Conservation (phyloP, 2,329 filamentous ascomycete genomes). For the Bipolaris gigantea region DNA sequence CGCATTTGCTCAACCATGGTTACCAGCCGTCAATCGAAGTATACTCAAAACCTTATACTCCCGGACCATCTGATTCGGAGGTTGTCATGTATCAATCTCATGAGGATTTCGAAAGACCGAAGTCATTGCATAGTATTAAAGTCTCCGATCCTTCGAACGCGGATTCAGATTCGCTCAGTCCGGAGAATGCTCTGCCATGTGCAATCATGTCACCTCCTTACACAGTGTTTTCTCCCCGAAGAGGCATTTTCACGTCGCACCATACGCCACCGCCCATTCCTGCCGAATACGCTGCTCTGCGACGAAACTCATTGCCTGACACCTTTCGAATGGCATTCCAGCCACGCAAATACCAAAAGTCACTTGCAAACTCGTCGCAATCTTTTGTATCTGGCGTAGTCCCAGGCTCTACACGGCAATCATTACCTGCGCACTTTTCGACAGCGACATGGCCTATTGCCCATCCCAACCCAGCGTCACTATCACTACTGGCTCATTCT, state of each 20-base stretch:
- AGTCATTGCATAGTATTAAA: no score
- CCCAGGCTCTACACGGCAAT: slow-evolving; percentile 28
- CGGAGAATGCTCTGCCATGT: background rate
- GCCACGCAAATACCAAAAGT: slow-evolving; percentile 15
- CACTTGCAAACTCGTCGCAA: slow-evolving; percentile 23
- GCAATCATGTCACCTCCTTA: background rate
- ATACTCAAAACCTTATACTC: slow-evolving; percentile 16
- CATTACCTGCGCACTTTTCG: slow-evolving; percentile 32
- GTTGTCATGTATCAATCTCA: no score
- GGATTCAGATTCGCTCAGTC: no score
- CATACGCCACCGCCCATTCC: slow-evolving; percentile 35
- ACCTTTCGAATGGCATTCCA: slow-evolving; percentile 16
- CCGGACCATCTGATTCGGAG: slow-evolving; percentile 17
- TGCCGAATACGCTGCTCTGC: slow-evolving; percentile 20
- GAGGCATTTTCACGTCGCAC: slow-evolving; percentile 34
- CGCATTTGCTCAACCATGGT: slow-evolving; percentile 35
- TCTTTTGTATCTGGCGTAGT: slow-evolving; percentile 20
- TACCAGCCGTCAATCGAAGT: slow-evolving; percentile 17
- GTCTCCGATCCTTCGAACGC: background rate
- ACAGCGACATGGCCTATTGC: slow-evolving; percentile 39
- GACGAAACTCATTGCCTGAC: slow-evolving; percentile 18
- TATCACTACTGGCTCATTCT: slow-evolving; percentile 24
- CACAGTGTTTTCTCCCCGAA: background rate
- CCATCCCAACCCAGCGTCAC: slow-evolving; percentile 28
- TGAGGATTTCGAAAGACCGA: background rate